Evolutionary conservation across 306 rosid genomes (phyloP), one percentile per base, ranked within the genome.

Genomic region (Benincasa hispida): DNA sequence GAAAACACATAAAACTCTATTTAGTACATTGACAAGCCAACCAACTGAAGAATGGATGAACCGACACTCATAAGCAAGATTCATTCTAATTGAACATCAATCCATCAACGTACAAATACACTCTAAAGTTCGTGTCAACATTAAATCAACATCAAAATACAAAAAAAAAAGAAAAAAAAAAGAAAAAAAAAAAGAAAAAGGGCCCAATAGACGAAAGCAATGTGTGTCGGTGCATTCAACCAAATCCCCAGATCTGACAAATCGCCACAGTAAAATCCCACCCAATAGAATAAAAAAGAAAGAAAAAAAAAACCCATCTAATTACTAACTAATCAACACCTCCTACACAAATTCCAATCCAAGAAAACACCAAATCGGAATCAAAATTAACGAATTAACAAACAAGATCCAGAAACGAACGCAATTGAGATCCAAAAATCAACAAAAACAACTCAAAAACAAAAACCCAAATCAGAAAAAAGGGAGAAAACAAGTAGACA

Each of bases 221-320:
- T 51, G 45, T 24, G 76, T 72, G 76, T 72, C 76, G 76, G 76
- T 72, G 76, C 47, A 72, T 30, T 5, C 17, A 50, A 72, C 28
- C 19, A 8, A 72, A 72, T 28, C 15, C 24, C 15, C 35, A 72
- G 76, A 72, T 72, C 76, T 72, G 21, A 50, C 5, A 28, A 72
- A 72, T 15, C 61, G 0, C 21, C 14, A 47, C 28, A 47, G 39
- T 47, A 69, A 69, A 69, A 69, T 22, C 35, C 57, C 18, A 45
- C 19, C 48, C 24, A 17, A 47, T 30, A 15, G 18, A 14, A 5
- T 0, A 50, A 50, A 50, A 15, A 4, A 19, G 8, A 35, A 56
- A 51, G 0, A 15, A 15, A 15, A 53, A 53, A 51, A 1, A 7
- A 5, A 0, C 14, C 24, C 18, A 10, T n/a, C 1, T 17, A 72